Conservation (phyloP, 768 basidiomycete species). For the Panellus pusillus region DNA sequence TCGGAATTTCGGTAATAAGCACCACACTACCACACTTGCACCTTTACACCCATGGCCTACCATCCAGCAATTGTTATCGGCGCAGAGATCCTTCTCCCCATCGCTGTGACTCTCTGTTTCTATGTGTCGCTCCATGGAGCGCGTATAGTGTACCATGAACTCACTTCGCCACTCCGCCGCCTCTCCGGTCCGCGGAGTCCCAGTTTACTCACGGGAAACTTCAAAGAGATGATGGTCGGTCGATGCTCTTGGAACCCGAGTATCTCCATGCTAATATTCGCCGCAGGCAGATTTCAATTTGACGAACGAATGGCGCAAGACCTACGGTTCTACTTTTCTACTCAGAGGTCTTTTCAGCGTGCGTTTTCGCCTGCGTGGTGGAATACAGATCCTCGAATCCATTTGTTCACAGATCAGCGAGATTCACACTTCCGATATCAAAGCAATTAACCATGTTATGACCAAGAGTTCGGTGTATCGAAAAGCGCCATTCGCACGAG, state of each 20-base stretch:
- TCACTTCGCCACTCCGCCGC: constrained; percentile 29
- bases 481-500: background rate
- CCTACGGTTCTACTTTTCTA: constrained; percentile 36
- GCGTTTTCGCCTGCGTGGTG: constrained; percentile 1
- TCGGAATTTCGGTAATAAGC: too few species aligned
- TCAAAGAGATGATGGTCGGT: constrained; percentile 23
- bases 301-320: constrained; percentile 34
- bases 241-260: too few species aligned
- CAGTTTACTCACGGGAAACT: constrained; percentile 33
- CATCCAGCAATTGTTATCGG: too few species aligned
- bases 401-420: constrained; percentile 1
- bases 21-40: too few species aligned
- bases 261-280: too few species aligned
- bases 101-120: background rate
- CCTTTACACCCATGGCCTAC: too few species aligned
- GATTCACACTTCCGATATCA: constrained; percentile 14
- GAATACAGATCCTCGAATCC: background rate
- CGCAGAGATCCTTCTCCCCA: constrained; percentile 2
- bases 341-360: constrained; percentile 35
- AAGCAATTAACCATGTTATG: constrained; percentile 13
- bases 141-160: constrained; percentile 4
- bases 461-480: constrained; percentile 2
- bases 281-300: constrained; percentile 25
- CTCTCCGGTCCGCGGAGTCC: constrained; percentile 35
- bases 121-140: constrained; percentile 21